Base-by-base conservation (phyloP, 331 rosid genomes). In the Quercus lobata region DNA sequence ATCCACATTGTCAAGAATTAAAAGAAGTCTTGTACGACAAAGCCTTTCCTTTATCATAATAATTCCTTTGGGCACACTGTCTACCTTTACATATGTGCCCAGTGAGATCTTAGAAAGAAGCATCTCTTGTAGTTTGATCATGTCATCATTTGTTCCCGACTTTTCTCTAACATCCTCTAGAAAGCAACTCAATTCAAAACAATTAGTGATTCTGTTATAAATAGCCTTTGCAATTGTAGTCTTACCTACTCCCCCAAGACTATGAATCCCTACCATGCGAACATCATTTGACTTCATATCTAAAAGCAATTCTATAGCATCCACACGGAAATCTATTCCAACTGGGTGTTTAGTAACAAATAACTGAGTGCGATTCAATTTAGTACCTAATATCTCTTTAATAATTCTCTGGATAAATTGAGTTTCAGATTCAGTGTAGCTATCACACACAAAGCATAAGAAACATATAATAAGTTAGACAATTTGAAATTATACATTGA, bases 201-300 rank as follows among this genome's bases (percentile, higher is more conserved):
- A 44, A 41, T 52, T 24, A 4, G 63, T 7, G 4, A 85, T 63
- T 34, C 6, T 30, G 32, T 76, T 76, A 79, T 55, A 85, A 1
- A 81, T 1, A 46, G 37, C 29, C 24, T 25, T 9, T 2, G 78
- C 80, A 21, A 84, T 57, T 7, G 83, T 78, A 27, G 85, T 84
- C 34, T 84, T 84, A n/a, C 88, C 88, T 5, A 78, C 63, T 53
- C 88, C 85, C 3, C 75, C 77, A 19, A 1, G n/a, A 7, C 88
- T 85, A 41, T 78, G 37, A 17, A 84, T 74, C n/a, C 62, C 84
- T 24, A 82, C 11, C 16, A 82, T 72, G 56, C 68, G 0, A 12
- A 76, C 41, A 46, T 81, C 61, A 54, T 75, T 8, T 35, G 57
- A 71, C 1, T 37, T 32, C 7, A 49, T 57, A 66, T 76, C 57